Evolutionary conservation across 73 alveolate genomes (phyloP).

Genomic region (Paramecium caudatum): DNA sequence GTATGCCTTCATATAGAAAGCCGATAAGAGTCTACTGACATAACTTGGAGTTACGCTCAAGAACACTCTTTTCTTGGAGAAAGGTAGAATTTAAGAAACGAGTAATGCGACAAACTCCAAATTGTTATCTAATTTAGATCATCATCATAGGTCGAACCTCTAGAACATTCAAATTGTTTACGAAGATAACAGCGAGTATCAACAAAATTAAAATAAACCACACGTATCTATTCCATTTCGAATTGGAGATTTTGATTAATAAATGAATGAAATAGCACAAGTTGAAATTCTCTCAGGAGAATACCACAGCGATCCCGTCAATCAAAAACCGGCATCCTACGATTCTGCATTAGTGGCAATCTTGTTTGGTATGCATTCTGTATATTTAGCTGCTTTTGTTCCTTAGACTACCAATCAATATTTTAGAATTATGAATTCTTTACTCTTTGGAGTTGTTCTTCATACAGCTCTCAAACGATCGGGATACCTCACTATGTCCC

Average conservation of each 20-base stretch:
- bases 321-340: too few relatives aligned
- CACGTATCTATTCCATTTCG: constrained; percentile 32
- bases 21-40: constrained; percentile 44
- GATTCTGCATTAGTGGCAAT: constrained; percentile 1
- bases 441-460: constrained; percentile 17
- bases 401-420: not conserved
- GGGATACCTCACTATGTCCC: not conserved
- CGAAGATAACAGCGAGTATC: constrained; percentile 28
- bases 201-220: not conserved
- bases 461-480: constrained; percentile 8
- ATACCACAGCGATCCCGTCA: too few relatives aligned
- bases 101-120: not conserved
- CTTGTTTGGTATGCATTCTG: not conserved
- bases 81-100: constrained; percentile 23
- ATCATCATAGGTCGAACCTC: not conserved
- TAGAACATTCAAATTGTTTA: not conserved
- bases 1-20: constrained; percentile 43
- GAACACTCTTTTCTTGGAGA: constrained; percentile 50
- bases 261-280: constrained; percentile 37
- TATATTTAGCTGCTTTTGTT: not conserved
- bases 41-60: constrained; percentile 53
- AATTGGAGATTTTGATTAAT: constrained; percentile 63
- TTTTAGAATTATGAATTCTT: not conserved
- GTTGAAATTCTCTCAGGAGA: constrained; percentile 39
- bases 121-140: constrained; percentile 25